Evolutionary conservation across 768 basidiomycete species (phyloP), one percentile per base, ranked within the genome.

Genomic region (Macrolepiota albuminosa): DNA sequence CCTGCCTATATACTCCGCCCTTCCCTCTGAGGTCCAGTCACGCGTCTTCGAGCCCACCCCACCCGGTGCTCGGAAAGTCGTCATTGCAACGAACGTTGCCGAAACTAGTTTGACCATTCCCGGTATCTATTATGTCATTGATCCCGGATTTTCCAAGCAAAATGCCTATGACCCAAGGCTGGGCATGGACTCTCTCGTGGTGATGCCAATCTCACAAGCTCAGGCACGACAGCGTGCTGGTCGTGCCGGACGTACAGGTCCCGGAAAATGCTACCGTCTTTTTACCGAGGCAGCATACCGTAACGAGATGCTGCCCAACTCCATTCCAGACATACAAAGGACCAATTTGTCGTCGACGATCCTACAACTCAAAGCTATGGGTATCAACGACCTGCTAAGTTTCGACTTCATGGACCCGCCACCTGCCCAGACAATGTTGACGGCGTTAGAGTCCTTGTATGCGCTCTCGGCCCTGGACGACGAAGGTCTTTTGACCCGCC

Each of bases 391-490:
- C 70, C 76, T 98, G 4, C 85, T 98, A 59, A 93, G 92, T 74
- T 98, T 98, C 74, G 96, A 97, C 72, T 99, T 98, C 70, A 98
- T 99, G 97, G 97, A 98, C 72, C 95, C 96, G 2, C 97, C 97
- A 29, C 97, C 95, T 0, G 91, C 95, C 4, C 93, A 89, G 68
- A 98, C 96, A 10, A 93, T 98, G 90, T 80, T 99, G 64, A 96
- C 97, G 1, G 97, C 97, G 1, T 76, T 99, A 48, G 95, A 98
- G 71, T 86, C 92, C 49, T 76, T 99, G 1, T 98, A 96, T 73
- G 97, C 95, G 4, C 80, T 98, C 14, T 97, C 95, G 1, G 97
- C 97, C 3, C 79, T 98, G 34, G 97, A 98, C 64, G 95, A 98
- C 64, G 97, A 99, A 76, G 97, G 97, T 6, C 77, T 98, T 6